Percentiles rank a stretch among this genome's conserved stretches.
Conservation (phyloP, 495 filamentous ascomycete genomes). For the Xylaria cubensis region DNA sequence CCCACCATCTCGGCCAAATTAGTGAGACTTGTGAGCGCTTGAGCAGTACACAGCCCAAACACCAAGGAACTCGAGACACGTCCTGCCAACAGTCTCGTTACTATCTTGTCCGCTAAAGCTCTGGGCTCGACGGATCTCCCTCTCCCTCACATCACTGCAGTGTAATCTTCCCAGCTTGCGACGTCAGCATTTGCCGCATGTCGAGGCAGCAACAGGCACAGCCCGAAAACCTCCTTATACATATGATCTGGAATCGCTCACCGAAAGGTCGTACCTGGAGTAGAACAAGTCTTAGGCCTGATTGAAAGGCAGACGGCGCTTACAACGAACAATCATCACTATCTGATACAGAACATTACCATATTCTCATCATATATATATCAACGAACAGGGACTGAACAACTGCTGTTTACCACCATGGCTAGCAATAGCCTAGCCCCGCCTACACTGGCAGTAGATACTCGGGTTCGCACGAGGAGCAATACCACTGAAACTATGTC, state of each 20-base stretch:
- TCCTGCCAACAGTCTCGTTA: not conserved
- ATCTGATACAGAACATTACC: not conserved
- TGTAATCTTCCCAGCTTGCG: conserved; percentile 12
- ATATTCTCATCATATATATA: conserved; percentile 1
- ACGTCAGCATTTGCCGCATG: conserved; percentile 21
- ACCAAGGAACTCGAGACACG: conserved; percentile 11
- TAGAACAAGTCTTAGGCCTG: not conserved
- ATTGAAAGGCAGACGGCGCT: not conserved
- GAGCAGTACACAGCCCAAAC: conserved; percentile 19
- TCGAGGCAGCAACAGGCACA: conserved; percentile 21
- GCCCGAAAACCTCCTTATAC: conserved; percentile 9
- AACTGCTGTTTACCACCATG: conserved; percentile 26
- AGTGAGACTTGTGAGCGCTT: conserved; percentile 18
- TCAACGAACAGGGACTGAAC: not conserved
- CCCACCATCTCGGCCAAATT: conserved; percentile 10
- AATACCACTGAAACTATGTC: conserved; percentile 36
- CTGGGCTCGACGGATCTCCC: conserved; percentile 6
- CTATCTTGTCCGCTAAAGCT: not conserved
- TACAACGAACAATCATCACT: not conserved
- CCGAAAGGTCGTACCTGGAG: not conserved
- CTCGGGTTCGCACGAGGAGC: conserved; percentile 36
- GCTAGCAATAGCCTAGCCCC: conserved; percentile 36
- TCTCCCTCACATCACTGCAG: not conserved
- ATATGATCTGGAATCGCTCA: conserved; percentile 22
- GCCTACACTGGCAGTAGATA: conserved; percentile 35